Conservation (phyloP, 768 basidiomycete genomes). For the Calocybe gangraenosa region DNA sequence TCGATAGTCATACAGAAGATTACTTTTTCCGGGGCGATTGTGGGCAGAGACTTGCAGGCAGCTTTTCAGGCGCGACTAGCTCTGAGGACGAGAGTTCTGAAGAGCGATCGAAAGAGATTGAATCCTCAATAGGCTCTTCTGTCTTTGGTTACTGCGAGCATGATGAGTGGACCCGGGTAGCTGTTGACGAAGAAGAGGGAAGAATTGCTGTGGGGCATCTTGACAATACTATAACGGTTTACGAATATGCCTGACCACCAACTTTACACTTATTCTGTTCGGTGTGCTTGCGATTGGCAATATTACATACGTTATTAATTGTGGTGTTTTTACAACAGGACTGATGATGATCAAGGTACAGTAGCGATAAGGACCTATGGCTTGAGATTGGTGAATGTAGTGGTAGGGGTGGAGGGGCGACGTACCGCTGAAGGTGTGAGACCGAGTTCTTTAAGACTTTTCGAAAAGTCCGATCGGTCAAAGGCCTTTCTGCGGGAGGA, state of each 20-base stretch:
- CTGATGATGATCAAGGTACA: conserved; percentile 23
- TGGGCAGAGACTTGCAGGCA: conserved; percentile 62
- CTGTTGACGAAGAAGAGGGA: conserved; percentile 45
- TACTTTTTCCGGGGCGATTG: conserved; percentile 38
- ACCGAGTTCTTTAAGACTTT: conserved; percentile 77
- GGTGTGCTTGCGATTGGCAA: not conserved
- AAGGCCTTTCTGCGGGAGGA: conserved; percentile 66
- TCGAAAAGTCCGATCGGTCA: conserved; percentile 65
- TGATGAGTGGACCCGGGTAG: conserved; percentile 47
- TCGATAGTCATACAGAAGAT: conserved; percentile 59
- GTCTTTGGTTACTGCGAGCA: conserved; percentile 42
- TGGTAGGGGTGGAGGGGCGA: not conserved
- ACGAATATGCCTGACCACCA: conserved; percentile 40
- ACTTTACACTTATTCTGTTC: not conserved
- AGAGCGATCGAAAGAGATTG: conserved; percentile 22
- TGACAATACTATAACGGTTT: conserved; percentile 47
- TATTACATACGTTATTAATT: not conserved
- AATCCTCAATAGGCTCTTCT: conserved; percentile 29
- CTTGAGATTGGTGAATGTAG: conserved; percentile 1
- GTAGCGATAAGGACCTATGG: conserved; percentile 53
- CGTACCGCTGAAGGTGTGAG: conserved; percentile 88
- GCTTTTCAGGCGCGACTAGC: conserved; percentile 8
- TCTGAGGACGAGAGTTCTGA: conserved; percentile 17
- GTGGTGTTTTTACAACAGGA: not conserved
- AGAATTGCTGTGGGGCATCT: conserved; percentile 37